phyloP scores from a whole-genome alignment of 2,329 filamentous ascomycete genomes.

The Cladobotryum protrusum region DNA sequence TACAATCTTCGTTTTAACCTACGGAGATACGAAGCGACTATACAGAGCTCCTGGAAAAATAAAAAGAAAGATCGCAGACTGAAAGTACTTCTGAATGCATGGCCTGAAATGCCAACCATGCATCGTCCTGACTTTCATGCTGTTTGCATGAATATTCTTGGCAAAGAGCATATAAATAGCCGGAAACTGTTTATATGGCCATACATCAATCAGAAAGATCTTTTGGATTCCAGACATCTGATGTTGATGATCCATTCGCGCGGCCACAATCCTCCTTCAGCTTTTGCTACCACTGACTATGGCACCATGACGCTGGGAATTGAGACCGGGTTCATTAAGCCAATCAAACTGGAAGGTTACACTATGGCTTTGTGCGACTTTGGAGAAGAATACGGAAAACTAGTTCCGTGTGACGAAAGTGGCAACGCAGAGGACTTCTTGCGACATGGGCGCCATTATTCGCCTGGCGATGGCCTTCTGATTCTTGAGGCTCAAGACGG shows the following conservation, averaged over 20 bases:
- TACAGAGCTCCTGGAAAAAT: conserved; percentile 50
- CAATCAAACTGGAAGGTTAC: conserved; percentile 24
- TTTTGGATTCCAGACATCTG: conserved; percentile 37
- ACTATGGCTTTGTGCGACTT: conserved; percentile 30
- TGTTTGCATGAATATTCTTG: conserved; percentile 19
- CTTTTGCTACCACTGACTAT: conserved; percentile 43
- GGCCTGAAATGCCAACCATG: conserved; percentile 41
- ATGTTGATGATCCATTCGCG: conserved; percentile 47
- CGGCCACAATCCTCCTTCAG: conserved; percentile 37
- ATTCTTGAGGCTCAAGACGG: conserved; percentile 46
- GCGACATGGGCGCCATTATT: conserved; percentile 27
- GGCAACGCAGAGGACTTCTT: conserved; percentile 33
- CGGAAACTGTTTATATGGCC: conserved; percentile 41
- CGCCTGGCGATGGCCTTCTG: conserved; percentile 41
- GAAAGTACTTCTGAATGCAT: conserved; percentile 39
- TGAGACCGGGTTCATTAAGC: conserved; percentile 18
- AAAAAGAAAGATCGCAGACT: conserved; percentile 42
- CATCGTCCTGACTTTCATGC: conserved; percentile 48
- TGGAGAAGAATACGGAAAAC: conserved; percentile 28
- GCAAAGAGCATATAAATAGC: conserved; percentile 13
- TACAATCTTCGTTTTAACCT: conserved; percentile 35
- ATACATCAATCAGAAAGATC: conserved; percentile 52
- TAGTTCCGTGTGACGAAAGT: conserved; percentile 29
- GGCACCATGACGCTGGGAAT: conserved; percentile 26
- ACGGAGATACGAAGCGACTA: conserved; percentile 41